Evolutionary conservation across 108 stramenopile species (phyloP).

Genomic region (Cylindrotheca closterium): DNA sequence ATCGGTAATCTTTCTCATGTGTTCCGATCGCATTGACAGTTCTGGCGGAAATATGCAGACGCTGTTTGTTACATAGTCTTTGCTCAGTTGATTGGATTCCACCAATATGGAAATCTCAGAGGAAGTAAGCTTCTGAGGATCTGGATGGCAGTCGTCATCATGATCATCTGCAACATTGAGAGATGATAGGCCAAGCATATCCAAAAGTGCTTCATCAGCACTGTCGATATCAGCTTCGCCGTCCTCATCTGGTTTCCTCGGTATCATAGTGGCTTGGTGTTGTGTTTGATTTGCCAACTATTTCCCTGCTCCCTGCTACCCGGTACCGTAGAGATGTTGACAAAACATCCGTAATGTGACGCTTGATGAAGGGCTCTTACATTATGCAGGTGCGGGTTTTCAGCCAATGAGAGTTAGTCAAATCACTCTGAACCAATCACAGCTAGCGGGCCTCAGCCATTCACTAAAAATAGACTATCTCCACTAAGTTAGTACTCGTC

Average conservation of each 20-base stretch:
- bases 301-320: too few relatives aligned
- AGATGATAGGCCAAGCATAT: constrained; percentile 59
- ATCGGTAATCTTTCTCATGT: constrained; percentile 56
- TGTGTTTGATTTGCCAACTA: too few relatives aligned
- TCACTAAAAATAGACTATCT: too few relatives aligned
- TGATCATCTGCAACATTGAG: constrained; percentile 13
- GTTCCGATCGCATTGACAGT: constrained; percentile 33
- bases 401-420: too few relatives aligned
- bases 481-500: too few relatives aligned
- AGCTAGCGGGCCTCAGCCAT: too few relatives aligned
- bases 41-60: constrained; percentile 47
- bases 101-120: not conserved
- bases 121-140: not conserved
- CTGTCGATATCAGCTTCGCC: constrained; percentile 24
- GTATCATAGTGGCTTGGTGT: not conserved
- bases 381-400: too few relatives aligned
- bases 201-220: constrained; percentile 56
- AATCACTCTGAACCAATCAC: too few relatives aligned
- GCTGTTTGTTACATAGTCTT: constrained; percentile 25
- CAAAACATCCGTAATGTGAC: too few relatives aligned
- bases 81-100: not conserved
- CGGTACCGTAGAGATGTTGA: too few relatives aligned
- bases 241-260: constrained; percentile 10
- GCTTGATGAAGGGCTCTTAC: too few relatives aligned
- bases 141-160: constrained; percentile 12